These are phyloP conservation scores for Diaporthe australafricana DNA, from an alignment of 2,329 filamentous ascomycete genomes.

Conservation along the genomic window DNA sequence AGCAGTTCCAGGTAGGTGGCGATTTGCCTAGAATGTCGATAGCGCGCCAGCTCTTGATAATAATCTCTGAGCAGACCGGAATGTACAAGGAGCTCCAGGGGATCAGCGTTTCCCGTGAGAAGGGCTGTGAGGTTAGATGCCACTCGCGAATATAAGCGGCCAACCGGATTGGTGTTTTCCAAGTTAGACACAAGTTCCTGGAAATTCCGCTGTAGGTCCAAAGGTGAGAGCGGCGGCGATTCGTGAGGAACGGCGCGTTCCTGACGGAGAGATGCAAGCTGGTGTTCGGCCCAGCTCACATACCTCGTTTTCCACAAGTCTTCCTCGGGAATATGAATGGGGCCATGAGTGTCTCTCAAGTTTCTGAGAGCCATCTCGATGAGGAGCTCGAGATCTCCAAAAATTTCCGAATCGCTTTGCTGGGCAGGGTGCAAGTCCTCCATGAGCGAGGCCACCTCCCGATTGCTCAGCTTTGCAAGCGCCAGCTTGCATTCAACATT, in stretches of 20 bases:
- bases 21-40: slow-evolving; percentile 6
- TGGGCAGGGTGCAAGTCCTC: not conserved
- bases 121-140: slow-evolving; percentile 8
- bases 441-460: not conserved
- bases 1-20: slow-evolving; percentile 18
- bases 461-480: not conserved
- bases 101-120: slow-evolving; percentile 16
- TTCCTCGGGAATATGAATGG: not conserved
- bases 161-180: not conserved
- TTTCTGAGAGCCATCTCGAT: not conserved
- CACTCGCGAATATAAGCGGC: not conserved
- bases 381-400: not conserved
- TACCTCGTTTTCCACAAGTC: not conserved
- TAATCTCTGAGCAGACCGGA: not conserved
- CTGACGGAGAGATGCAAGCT: not conserved
- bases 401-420: not conserved
- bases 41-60: slow-evolving; percentile 31
- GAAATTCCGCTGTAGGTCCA: not conserved
- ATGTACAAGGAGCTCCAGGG: slow-evolving; percentile 34
- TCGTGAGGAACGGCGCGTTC: no score
- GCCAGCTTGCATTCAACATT: not conserved
- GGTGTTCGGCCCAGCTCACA: not conserved
- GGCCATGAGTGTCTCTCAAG: not conserved
- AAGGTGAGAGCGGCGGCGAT: no score
- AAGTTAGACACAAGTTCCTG: not conserved